Conservation (phyloP, 2,329 filamentous ascomycete genomes). For the Botryotinia narcissicola region DNA sequence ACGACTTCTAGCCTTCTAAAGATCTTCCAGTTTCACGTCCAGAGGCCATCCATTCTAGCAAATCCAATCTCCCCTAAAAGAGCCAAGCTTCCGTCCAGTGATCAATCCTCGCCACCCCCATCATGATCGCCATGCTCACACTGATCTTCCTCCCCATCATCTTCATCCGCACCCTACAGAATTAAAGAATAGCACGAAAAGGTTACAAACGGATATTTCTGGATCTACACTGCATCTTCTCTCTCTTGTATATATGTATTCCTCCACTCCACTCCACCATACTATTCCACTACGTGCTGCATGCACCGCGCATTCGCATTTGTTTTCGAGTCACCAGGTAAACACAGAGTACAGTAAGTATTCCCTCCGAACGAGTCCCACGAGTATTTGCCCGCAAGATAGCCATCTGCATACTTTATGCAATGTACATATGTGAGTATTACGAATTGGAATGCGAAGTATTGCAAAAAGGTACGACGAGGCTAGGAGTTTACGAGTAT, state of each 20-base stretch:
- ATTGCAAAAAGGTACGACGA: background rate
- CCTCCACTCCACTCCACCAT: background rate
- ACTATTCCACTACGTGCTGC: background rate
- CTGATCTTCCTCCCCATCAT: background rate
- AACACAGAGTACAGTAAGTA: background rate
- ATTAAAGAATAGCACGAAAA: background rate
- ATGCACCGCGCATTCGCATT: background rate
- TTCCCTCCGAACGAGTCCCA: background rate
- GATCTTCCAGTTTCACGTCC: background rate
- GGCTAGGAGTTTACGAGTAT: background rate
- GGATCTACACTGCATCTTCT: background rate
- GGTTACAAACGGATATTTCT: background rate
- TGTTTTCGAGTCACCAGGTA: background rate
- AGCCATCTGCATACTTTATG: background rate
- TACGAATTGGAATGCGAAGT: background rate
- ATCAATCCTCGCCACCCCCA: background rate
- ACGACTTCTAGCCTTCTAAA: background rate
- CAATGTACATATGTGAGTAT: background rate
- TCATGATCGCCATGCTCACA: background rate
- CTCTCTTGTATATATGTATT: background rate
- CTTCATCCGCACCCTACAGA: background rate
- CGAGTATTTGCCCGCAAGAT: background rate
- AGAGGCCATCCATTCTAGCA: background rate
- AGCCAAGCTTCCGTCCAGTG: background rate
- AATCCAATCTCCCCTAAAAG: background rate